Evolutionary conservation across 1,284 basidiomycete genomes (phyloP), one percentile per base, ranked within the genome.

Genomic region (Calocybe gambosa): DNA sequence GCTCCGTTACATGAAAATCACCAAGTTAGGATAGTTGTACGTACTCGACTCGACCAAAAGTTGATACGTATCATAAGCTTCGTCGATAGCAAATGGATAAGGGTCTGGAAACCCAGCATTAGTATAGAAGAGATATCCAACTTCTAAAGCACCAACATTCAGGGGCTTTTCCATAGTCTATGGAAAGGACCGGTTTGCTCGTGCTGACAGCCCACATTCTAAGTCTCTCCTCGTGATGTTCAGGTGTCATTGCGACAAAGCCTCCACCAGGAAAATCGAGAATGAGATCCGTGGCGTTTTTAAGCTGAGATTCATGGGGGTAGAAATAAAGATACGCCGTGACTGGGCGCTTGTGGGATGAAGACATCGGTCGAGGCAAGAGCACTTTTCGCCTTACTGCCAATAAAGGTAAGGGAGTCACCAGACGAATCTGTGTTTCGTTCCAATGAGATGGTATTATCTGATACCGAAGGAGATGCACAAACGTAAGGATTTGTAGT

Each of bases 111-210:
- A 16, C 21, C 50, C 13, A 42, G 18, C n/a, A 43, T 45, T 20
- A 43, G 37, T 38, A 5, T n/a, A 45, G 21, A 19, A 12, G 13
- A 21, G 20, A 23, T 7, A 4, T 23, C 12, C 33, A 35, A 33
- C 29, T 10, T 38, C 28, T 26, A 21, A 33, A 19, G 5, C 13
- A 69, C 82, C 66, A 62, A 92, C 91, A 93, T 74, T 95, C 93
- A 5, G 94, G 94, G 20, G 93, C 91, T 68, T 98, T 99, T 45
- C 93, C 90, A 62, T 98, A 98, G 57, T 98, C 91, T 42, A 98
- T 79, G 5, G 89, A 78, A 34, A 98, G 68, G 1, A 98, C 80
- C 8, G 91, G 89, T 58, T 82, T 83, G 5, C 85, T 78, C 0
- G 89, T 92, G 47, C 76, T 75, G 34, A 82, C 74, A 3, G 93